Evolutionary conservation across 2,329 filamentous ascomycete species (phyloP), one percentile per base, ranked within the genome.

Genomic region (Alternaria sp.): DNA sequence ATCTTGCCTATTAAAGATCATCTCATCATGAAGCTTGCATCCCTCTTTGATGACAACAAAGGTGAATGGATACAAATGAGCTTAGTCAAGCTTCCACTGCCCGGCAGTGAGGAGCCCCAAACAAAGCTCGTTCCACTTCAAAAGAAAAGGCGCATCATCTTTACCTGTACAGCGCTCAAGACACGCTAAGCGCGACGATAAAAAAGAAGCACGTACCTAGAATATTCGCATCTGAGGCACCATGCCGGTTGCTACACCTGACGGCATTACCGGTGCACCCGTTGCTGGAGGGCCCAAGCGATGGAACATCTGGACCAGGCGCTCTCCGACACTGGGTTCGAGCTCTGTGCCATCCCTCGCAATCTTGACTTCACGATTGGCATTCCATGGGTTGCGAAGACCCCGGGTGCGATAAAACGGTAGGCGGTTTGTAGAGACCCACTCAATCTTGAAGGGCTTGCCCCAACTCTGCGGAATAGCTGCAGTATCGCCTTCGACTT

Each of bases 301-400:
- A 61, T 75, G 89, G 77, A 98, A 97, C 70, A 97, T 84, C 42
- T 88, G 87, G 62, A 96, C 83, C 53, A 98, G 80, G 68, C 87
- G 87, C 68, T 87, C 86, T 5, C 93, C 94, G 41, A 96, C 86
- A 29, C 83, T 86, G 28, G 93, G 91, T 77, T 98, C 94, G 52
- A 98, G 81, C 76, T 98, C 94, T 0, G 94, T 98, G 2, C 94
- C 94, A 70, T 98, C 94, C 69, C 94, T 85, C 24, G 94, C 94
- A 72, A 98, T 97, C 78, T 98, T 98, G 62, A 98, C 91, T 73
- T 98, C 94, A 51, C 94, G 84, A 72, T 97, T 97, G 4, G 92
- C 90, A 76, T 98, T 98, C 92, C 93, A 97, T 0, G 92, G 90
- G 73, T 98, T 98, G 33, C 93, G 86, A 54, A 98, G 79, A 0